Base-by-base conservation (phyloP, 2,329 filamentous ascomycete genomes). In the Aureobasidium sp. region DNA sequence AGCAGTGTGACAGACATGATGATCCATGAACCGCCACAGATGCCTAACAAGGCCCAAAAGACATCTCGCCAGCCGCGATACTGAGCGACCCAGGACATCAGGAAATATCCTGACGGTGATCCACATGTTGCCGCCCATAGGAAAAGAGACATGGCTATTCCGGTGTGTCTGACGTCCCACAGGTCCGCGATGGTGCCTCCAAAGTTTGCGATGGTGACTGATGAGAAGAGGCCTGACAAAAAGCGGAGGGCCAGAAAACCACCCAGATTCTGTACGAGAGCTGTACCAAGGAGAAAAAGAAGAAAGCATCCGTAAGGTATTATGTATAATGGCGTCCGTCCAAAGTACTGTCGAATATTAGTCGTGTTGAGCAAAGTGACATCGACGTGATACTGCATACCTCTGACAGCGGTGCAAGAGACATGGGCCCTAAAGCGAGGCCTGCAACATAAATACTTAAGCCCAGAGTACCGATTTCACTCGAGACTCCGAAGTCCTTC, bases 111-210 rank as follows among this genome's bases (percentile, higher is more conserved):
- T 9, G 75, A 75, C 0, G 78, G 78, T 15, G 74, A 77, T 0
- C 78, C 78, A 17, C 74, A 74, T 0, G 77, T 79, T 0, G 78
- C 78, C 1, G 78, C 78, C 75, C 78, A 80, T 0, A 80, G 72
- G 44, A 78, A 79, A 46, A 75, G 8, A 43, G 44, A 51, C 59
- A 61, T 61, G 13, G 59, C 32, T 7, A 61, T 26, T 15, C 59
- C 59, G 8, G 59, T 61, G 13, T 61, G n/a, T 12, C 34, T 17
- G n/a, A 48, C 44, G 20, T 48, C 44, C 44, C 47, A 52, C 17
- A 61, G 26, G n/a, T 61, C 59, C 24, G 59, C 76, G 70, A 64
- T 78, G 70, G 51, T 76, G 69, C 65, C 76, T 76, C 48, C 68
- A 20, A 81, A 69, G 65, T 80, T 76, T 2, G 78, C 77, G 47